phyloP scores from a whole-genome alignment of 805 yeast genomes.

The Ogataea nonfermentans region DNA sequence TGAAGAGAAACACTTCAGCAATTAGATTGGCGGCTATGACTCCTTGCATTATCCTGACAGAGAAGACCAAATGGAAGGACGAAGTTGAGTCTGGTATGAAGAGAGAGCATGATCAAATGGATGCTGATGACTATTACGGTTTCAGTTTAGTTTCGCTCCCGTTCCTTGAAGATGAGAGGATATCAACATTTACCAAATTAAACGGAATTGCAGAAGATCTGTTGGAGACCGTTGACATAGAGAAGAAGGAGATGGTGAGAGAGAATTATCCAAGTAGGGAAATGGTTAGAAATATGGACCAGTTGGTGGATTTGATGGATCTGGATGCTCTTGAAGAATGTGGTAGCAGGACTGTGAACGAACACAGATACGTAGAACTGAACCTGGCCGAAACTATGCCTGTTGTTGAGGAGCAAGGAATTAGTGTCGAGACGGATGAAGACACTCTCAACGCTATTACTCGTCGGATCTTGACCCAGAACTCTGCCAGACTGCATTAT shows the following conservation, averaged over 20 bases:
- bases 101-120: conserved; percentile 24
- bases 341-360: conserved; percentile 22
- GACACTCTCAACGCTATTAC: conserved; percentile 14
- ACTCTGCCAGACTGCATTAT: conserved; percentile 24
- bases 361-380: conserved; percentile 21
- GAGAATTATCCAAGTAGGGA: conserved; percentile 37
- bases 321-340: conserved; percentile 26
- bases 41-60: conserved; percentile 41
- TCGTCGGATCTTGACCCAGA: conserved; percentile 18
- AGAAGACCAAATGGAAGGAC: conserved; percentile 16
- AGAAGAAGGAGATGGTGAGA: conserved; percentile 20
- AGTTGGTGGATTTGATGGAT: conserved; percentile 44
- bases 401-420: conserved; percentile 13
- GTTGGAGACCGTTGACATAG: background rate
- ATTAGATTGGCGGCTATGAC: conserved; percentile 51
- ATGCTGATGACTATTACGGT: conserved; percentile 32
- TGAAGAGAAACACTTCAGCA: conserved; percentile 46
- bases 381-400: conserved; percentile 22
- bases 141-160: conserved; percentile 61
- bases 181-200: conserved; percentile 48
- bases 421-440: conserved; percentile 9
- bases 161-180: conserved; percentile 69
- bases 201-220: conserved; percentile 32
- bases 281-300: conserved; percentile 42
- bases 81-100: conserved; percentile 18